These are phyloP conservation scores for Tylopilus sp. DNA, from an alignment of 1,284 basidiomycete species.

Conservation along the genomic window DNA sequence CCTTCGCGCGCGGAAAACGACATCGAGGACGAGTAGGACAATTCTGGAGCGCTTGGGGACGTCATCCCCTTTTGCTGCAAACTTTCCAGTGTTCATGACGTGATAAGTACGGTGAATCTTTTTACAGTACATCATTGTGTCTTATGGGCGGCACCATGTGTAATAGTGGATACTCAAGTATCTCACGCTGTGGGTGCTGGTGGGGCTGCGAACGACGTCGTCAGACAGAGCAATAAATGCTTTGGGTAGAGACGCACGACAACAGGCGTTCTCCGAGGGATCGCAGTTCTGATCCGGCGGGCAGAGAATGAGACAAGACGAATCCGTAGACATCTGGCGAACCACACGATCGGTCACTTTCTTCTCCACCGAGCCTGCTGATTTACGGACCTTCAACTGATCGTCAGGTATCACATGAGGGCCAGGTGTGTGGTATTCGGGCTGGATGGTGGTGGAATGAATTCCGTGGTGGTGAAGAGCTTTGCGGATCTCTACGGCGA, in stretches of 20 bases:
- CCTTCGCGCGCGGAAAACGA: slow-evolving; percentile 49
- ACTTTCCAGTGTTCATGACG: slow-evolving; percentile 64
- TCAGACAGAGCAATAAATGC: slow-evolving; percentile 1
- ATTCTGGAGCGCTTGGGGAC: slow-evolving; percentile 58
- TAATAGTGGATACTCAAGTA: neutral
- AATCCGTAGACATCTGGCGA: slow-evolving; percentile 40
- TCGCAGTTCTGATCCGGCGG: slow-evolving; percentile 66
- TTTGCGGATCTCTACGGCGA: slow-evolving; percentile 81
- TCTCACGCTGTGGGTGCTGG: slow-evolving; percentile 42
- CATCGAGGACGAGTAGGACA: slow-evolving; percentile 44
- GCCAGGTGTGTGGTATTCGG: slow-evolving; percentile 55
- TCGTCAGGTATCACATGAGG: slow-evolving; percentile 39
- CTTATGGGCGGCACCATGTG: neutral
- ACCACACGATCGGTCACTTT: neutral
- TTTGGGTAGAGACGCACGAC: slow-evolving; percentile 53
- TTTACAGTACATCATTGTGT: slow-evolving; percentile 4
- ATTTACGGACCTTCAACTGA: slow-evolving; percentile 38
- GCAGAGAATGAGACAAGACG: slow-evolving; percentile 48
- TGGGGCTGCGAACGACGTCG: slow-evolving; percentile 40
- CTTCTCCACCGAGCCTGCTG: neutral
- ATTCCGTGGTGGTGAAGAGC: slow-evolving; percentile 89
- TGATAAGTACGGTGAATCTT: slow-evolving; percentile 7
- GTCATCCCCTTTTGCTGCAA: slow-evolving; percentile 63
- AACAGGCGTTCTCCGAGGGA: slow-evolving; percentile 70
- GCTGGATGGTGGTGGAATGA: slow-evolving; percentile 90